Conservation (phyloP, 106 monocot species). For the Acorus gramineus region DNA sequence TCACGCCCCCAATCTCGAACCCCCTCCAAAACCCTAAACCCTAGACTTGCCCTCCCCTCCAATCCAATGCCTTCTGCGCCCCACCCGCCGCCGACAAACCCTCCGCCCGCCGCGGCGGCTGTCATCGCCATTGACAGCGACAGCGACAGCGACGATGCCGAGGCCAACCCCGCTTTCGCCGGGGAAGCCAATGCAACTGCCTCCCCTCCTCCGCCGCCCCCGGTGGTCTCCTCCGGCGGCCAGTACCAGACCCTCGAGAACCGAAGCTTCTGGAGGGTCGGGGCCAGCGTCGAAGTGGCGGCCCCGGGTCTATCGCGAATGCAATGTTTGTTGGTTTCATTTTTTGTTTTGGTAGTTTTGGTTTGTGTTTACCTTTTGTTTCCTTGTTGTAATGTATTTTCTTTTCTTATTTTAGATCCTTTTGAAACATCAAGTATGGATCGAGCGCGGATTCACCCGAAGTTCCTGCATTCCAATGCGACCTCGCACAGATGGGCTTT, state of each 20-base stretch:
- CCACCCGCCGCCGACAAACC: too few relatives aligned
- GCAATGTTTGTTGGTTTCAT: constrained; percentile 12
- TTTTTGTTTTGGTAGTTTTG: too few relatives aligned
- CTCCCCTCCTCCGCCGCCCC: too few relatives aligned
- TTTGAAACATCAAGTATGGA: constrained; percentile 46
- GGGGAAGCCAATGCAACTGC: too few relatives aligned
- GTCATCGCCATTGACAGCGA: too few relatives aligned
- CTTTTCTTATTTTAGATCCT: constrained; percentile 8
- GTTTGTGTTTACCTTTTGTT: background rate
- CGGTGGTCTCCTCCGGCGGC: background rate
- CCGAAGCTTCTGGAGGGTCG: constrained; percentile 79
- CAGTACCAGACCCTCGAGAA: constrained; percentile 28
- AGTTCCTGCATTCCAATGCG: constrained; percentile 89
- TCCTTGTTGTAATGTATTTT: background rate
- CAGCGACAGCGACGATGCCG: too few relatives aligned
- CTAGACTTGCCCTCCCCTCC: too few relatives aligned
- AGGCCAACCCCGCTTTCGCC: too few relatives aligned
- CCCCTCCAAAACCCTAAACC: too few relatives aligned
- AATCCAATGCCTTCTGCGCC: too few relatives aligned
- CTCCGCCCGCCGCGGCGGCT: too few relatives aligned
- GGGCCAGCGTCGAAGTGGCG: constrained; percentile 22
- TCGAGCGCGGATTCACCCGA: constrained; percentile 78
- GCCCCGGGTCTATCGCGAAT: background rate
- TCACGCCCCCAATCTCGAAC: too few relatives aligned
- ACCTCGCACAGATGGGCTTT: constrained; percentile 97